Evolutionary conservation across 176 grass and related monocot genomes (phyloP).

Genomic region (Phragmites australis): DNA sequence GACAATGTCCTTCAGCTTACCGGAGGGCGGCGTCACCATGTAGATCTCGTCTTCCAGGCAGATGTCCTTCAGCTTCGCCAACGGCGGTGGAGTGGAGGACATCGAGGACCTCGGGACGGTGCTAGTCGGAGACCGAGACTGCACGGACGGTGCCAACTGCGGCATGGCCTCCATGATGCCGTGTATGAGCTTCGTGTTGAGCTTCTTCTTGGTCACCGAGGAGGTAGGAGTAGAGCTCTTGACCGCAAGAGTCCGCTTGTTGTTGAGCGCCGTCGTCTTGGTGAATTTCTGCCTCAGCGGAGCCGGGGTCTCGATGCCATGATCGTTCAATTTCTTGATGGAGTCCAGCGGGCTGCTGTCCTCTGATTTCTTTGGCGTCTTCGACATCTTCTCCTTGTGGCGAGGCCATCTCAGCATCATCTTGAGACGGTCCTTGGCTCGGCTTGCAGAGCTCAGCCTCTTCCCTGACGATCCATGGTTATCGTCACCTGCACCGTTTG

Average conservation of each 20-base stretch:
- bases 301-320: slow-evolving; percentile 51
- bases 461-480: slow-evolving; percentile 55
- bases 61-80: slow-evolving; percentile 59
- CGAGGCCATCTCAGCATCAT: slow-evolving; percentile 81
- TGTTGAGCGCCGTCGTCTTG: slow-evolving; percentile 59
- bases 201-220: slow-evolving; percentile 72
- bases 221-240: slow-evolving; percentile 60
- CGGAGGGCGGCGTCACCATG: slow-evolving; percentile 31
- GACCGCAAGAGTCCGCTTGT: slow-evolving; percentile 69
- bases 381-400: slow-evolving; percentile 62
- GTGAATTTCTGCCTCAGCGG: slow-evolving; percentile 70
- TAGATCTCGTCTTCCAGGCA: slow-evolving; percentile 46
- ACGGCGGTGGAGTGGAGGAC: slow-evolving; percentile 26
- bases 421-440: slow-evolving; percentile 74
- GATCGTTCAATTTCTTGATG: slow-evolving; percentile 58
- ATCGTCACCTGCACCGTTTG: slow-evolving; percentile 16
- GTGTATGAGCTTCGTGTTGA: slow-evolving; percentile 62
- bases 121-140: background rate
- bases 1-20: slow-evolving; percentile 62
- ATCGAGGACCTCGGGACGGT: slow-evolving; percentile 38
- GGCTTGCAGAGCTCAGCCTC: slow-evolving; percentile 62
- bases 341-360: slow-evolving; percentile 56
- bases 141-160: slow-evolving; percentile 24
- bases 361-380: slow-evolving; percentile 43
- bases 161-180: slow-evolving; percentile 91